Percentiles rank a stretch among this genome's conserved stretches.
Conservation (phyloP, 2,329 filamentous ascomycete species). For the Pyricularia sp. region DNA sequence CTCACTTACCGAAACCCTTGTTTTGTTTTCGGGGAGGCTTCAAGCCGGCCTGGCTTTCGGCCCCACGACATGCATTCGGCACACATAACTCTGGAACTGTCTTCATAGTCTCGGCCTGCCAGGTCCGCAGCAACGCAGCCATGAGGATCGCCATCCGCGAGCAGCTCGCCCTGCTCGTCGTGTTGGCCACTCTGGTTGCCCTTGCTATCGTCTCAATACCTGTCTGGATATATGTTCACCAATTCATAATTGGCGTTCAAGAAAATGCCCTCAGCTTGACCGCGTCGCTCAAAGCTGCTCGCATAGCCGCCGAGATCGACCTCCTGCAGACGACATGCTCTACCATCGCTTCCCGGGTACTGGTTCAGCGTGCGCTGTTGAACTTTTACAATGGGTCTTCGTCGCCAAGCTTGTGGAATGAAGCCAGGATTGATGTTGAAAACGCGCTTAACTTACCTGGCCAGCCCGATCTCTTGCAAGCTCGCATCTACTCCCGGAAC, state of each 20-base stretch:
- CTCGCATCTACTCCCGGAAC: conserved; percentile 63
- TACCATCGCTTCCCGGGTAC: conserved; percentile 58
- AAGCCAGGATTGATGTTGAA: conserved; percentile 54
- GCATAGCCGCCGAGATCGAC: conserved; percentile 69
- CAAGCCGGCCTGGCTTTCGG: not conserved
- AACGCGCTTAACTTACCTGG: conserved; percentile 58
- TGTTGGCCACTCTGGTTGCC: conserved; percentile 63
- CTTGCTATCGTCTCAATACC: conserved; percentile 74
- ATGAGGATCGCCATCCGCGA: conserved; percentile 86
- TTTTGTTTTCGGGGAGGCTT: not conserved
- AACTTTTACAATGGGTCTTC: conserved; percentile 47
- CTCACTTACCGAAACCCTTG: not conserved
- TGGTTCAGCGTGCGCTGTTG: conserved; percentile 45
- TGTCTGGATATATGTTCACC: conserved; percentile 52
- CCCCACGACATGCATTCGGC: conserved; percentile 19
- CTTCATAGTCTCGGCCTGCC: conserved; percentile 18
- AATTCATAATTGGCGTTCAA: conserved; percentile 42
- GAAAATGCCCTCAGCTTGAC: conserved; percentile 61
- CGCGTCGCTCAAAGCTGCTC: conserved; percentile 77
- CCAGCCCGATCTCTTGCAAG: conserved; percentile 55
- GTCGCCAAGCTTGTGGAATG: conserved; percentile 48
- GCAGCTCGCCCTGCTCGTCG: conserved; percentile 74
- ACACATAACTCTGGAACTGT: conserved; percentile 10
- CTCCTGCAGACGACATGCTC: conserved; percentile 68
- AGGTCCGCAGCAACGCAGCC: conserved; percentile 16